Evolutionary conservation across 2,329 filamentous ascomycete genomes (phyloP).

Genomic region (Microsporum ferrugineum): DNA sequence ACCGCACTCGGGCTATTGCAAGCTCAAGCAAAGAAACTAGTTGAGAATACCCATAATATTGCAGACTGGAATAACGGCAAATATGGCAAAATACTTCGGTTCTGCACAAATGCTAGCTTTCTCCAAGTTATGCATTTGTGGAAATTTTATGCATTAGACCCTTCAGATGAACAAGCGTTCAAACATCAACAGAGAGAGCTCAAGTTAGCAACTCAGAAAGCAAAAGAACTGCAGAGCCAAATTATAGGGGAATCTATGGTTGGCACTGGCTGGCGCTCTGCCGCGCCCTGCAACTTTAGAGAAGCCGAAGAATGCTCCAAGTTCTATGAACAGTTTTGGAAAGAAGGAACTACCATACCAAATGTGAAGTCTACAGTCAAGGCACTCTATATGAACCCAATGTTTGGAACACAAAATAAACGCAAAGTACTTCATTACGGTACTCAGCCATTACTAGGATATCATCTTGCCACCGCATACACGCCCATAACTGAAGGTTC

Average conservation of each 20-base stretch:
- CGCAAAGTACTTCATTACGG: conserved; percentile 37
- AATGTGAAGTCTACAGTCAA: conserved; percentile 11
- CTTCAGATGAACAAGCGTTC: neutral
- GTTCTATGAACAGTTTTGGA: conserved; percentile 21
- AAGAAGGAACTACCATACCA: conserved; percentile 17
- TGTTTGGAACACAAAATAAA: conserved; percentile 35
- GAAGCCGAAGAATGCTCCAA: conserved; percentile 10
- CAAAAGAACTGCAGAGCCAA: conserved; percentile 16
- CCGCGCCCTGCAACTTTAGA: conserved; percentile 18
- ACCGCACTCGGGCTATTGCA: conserved; percentile 29
- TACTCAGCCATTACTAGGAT: conserved; percentile 44
- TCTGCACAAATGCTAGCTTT: conserved; percentile 42
- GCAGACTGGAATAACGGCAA: conserved; percentile 35
- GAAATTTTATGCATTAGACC: conserved; percentile 22
- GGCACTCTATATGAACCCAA: conserved; percentile 24
- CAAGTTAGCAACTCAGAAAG: neutral
- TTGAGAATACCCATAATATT: conserved; percentile 28
- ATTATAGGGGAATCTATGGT: neutral
- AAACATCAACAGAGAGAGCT: conserved; percentile 3
- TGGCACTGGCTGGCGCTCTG: conserved; percentile 14
- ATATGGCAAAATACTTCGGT: conserved; percentile 38
- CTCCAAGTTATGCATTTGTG: conserved; percentile 27
- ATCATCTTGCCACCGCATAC: conserved; percentile 45
- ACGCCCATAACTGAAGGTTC: conserved; percentile 31
- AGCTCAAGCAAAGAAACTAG: conserved; percentile 37